Conservation (phyloP, 345 rosid species). For the Gossypium thurberi region DNA sequence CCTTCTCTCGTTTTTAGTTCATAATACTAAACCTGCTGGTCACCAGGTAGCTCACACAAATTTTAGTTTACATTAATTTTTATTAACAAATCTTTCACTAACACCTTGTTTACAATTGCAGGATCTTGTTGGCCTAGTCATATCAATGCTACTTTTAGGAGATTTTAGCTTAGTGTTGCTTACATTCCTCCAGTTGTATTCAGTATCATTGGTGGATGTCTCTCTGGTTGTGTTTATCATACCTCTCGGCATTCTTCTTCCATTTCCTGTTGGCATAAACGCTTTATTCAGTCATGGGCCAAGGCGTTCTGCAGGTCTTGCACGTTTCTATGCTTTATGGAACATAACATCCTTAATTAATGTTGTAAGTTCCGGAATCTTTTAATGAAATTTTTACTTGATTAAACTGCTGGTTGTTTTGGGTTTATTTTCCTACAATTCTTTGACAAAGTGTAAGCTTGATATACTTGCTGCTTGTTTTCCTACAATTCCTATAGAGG, state of each 20-base stretch:
- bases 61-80: background rate
- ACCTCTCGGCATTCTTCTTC: conserved; percentile 88
- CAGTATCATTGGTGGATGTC: conserved; percentile 78
- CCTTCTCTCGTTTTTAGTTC: conserved; percentile 77
- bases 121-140: conserved; percentile 98
- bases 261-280: conserved; percentile 97
- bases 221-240: conserved; percentile 76
- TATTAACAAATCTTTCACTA: background rate
- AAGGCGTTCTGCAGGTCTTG: conserved; percentile 91
- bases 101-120: conserved; percentile 28
- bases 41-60: conserved; percentile 59
- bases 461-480: too few species aligned
- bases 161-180: conserved; percentile 98
- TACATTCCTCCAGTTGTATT: conserved; percentile 91
- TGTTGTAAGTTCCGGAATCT: conserved; percentile 54
- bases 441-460: too few species aligned
- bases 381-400: background rate
- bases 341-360: conserved; percentile 77
- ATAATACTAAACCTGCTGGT: conserved; percentile 98
- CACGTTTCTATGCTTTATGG: conserved; percentile 98
- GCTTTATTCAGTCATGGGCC: conserved; percentile 97
- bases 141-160: conserved; percentile 91
- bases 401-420: background rate
- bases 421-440: background rate
- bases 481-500: too few species aligned